A percentile compares a stretch with the other conserved stretches of the same genome.
These are phyloP conservation scores for Dactylorhiza incarnata DNA, from an alignment of 106 monocot genomes.

Conservation along the genomic window DNA sequence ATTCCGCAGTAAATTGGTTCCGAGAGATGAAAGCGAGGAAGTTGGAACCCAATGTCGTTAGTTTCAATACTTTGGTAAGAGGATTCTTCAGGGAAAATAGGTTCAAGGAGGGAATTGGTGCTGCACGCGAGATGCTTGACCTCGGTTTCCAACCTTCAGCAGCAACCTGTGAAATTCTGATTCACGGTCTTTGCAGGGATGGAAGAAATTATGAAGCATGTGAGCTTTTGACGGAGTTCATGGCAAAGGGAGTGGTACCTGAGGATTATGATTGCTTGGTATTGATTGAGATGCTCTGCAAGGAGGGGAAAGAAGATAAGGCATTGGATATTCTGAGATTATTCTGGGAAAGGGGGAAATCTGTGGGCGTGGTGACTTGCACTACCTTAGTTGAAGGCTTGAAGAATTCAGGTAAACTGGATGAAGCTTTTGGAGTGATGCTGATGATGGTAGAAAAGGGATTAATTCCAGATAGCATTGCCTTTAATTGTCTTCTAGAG, in stretches of 20 bases:
- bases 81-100: constrained; percentile 49
- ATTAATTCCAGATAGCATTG: constrained; percentile 51
- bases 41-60: constrained; percentile 57
- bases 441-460: constrained; percentile 49
- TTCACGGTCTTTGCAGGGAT: constrained; percentile 45
- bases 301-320: constrained; percentile 20
- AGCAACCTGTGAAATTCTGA: constrained; percentile 64
- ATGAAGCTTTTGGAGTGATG: constrained; percentile 35
- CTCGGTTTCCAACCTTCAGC: constrained; percentile 40
- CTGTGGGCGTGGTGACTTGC: constrained; percentile 33
- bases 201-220: constrained; percentile 30
- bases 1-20: constrained; percentile 44
- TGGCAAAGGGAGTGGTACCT: constrained; percentile 35
- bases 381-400: constrained; percentile 53
- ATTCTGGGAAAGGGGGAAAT: constrained; percentile 34
- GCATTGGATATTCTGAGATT: constrained; percentile 38
- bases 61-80: constrained; percentile 68
- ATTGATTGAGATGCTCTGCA: constrained; percentile 46
- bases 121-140: constrained; percentile 82
- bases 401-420: constrained; percentile 38
- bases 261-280: constrained; percentile 54
- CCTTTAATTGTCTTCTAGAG: constrained; percentile 60
- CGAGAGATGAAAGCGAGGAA: constrained; percentile 41
- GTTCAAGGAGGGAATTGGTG: constrained; percentile 46
- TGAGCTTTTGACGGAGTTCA: constrained; percentile 42